Evolutionary conservation across 495 filamentous ascomycete species (phyloP), one percentile per base, ranked within the genome.

Genomic region (Schizothecium vesticola): DNA sequence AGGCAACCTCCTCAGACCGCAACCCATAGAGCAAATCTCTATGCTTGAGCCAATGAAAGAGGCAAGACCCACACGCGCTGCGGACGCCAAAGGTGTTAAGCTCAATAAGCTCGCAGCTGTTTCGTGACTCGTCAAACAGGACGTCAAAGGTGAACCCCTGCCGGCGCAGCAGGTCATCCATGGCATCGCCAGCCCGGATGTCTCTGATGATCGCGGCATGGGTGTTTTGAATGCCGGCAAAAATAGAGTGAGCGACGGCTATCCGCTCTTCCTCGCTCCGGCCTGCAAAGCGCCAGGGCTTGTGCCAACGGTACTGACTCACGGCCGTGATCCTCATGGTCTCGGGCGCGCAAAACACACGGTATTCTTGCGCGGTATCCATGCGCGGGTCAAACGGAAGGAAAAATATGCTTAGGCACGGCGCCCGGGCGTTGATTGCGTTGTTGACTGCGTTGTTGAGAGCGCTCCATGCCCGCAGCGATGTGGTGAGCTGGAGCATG

Each of bases 241-340:
- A 22, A 16, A 79, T 63, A 25, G 23, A 66, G 8, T 70, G 26
- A 21, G 64, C 70, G 5, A 69, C 66, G 9, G n/a, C 59, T 12
- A 59, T 59, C 61, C 66, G 62, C 9, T 67, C 29, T 3, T 67
- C 21, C 23, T 51, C 61, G 13, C 55, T 8, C 22, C 61, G 23
- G 21, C 65, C 11, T 19, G 61, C 61, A 66, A 75, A 76, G 36
- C 70, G 61, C 77, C 78, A 81, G 11, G 64, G 67, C 36, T 29
- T 64, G 61, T 75, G 70, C 78, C 78, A 80, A 28, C 72, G 31
- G 57, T 80, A 79, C 63, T 79, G 75, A 25, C 77, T 80, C 28
- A 78, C 74, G 21, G 69, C 76, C 3, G 75, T 69, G n/a, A 79
- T 75, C 51, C 64, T 65, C 24, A 65, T 56, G 2, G 29, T 55